Conservation (phyloP, 192 early-diverging fungal genomes). For the Backusella australiensis region DNA sequence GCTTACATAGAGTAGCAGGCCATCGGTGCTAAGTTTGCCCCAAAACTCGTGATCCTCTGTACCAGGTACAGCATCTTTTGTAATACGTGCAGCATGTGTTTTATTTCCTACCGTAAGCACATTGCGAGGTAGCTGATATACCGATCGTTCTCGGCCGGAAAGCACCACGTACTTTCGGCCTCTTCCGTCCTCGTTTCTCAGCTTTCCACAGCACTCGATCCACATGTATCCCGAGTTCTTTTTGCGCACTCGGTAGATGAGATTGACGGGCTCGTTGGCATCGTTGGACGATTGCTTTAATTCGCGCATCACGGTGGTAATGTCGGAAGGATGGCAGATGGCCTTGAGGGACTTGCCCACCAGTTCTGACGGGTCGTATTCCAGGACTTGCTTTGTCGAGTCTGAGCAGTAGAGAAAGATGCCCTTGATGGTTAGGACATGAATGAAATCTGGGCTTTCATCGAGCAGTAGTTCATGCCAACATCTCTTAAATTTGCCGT, state of each 20-base stretch:
- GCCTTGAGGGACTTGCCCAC: conserved; percentile 54
- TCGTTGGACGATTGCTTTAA: conserved; percentile 48
- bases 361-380: conserved; percentile 54
- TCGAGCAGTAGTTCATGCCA: conserved; percentile 52
- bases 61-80: conserved; percentile 15
- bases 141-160: conserved; percentile 50
- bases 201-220: conserved; percentile 61
- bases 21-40: conserved; percentile 59
- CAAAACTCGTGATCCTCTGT: conserved; percentile 52
- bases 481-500: conserved; percentile 23
- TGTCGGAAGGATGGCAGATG: conserved; percentile 65
- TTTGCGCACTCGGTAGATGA: conserved; percentile 61
- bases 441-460: conserved; percentile 57
- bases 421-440: conserved; percentile 65
- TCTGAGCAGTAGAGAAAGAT: conserved; percentile 64
- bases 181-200: conserved; percentile 62
- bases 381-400: conserved; percentile 42
- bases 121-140: conserved; percentile 38
- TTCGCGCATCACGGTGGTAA: conserved; percentile 67
- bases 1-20: conserved; percentile 52
- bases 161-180: conserved; percentile 69
- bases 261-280: conserved; percentile 41
- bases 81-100: background rate
- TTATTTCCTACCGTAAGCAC: background rate
- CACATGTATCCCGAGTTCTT: conserved; percentile 62